Base-by-base conservation (phyloP, 2,329 filamentous ascomycete genomes). In the Aspergillus viridinutans region DNA sequence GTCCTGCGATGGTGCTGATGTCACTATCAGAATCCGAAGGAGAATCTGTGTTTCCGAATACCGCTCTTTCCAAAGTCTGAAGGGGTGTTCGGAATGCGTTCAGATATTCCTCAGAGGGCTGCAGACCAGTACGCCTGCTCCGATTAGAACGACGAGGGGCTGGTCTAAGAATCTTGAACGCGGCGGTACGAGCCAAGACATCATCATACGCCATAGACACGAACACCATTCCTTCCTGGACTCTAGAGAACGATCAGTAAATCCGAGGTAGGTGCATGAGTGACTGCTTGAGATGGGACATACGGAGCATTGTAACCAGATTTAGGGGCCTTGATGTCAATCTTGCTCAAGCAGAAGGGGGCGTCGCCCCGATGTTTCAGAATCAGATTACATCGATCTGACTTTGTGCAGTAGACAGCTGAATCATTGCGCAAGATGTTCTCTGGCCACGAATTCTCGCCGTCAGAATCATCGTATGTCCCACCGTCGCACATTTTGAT, bases 151-250 rank as follows among this genome's bases (percentile, higher is more conserved):
- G 64, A 32, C 60, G 65, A 32, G 67, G 58, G 49, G 67, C 67
- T 20, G 78, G 73, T 65, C 89, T 90, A 64, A 88, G 84, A 26
- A 93, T 87, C 63, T 90, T 85, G 70, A 93, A 93, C 58, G 86
- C 82, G 6, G 88, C 83, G 10, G 90, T 94, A 57, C 87, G 83
- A 21, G 80, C 83, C 47, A 94, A 76, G 1, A 94, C 78, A 58
- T 94, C 87, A 63, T 95, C 86, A 40, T 87, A 84, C 43, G 86
- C 83, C 92, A 97, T 96, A 49, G 90, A 85, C 28, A 97, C 83
- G 69, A 97, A 97, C 1, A 97, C 84, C 82, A 97, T 88, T 48
- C 94, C 93, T 81, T 96, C 90, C 74, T 93, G 88, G 53, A 96
- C 87, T 54, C 90, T 93, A 70, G 54, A 55, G 52, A 60, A 56